Percentiles rank a stretch among this genome's conserved stretches.
Conservation (phyloP, 176 grass and related monocot genomes). For the bread wheat (Triticum aestivum) region IWGSC_CS_RefSeq_v2.1 NC_057811.1:345360723-345361222, state of each 20-base stretch:
- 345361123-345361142: slow-evolving; percentile 10
- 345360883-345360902: slow-evolving; percentile 37
- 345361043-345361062: background rate
- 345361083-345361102: slow-evolving; percentile 7
- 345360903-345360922: slow-evolving; percentile 16
- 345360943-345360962: slow-evolving; percentile 14
- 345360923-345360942: slow-evolving; percentile 70
- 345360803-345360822: slow-evolving; percentile 42
- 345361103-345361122: background rate
- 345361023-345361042: background rate
- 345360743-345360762: slow-evolving; percentile 14
- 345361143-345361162: background rate
- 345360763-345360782: slow-evolving; percentile 36
- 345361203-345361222: background rate
- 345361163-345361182: background rate
- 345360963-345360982: slow-evolving; percentile 12
- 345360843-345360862: slow-evolving; percentile 49
- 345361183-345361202: background rate
- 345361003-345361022: background rate
- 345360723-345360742: slow-evolving; percentile 55
- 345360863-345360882: slow-evolving; percentile 63
- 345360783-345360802: slow-evolving; percentile 42
- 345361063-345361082: background rate
- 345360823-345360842: slow-evolving; percentile 49
- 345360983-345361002: background rate